Conservation (phyloP, 2,329 filamentous ascomycete genomes). For the Lecanicillium sp. region DNA sequence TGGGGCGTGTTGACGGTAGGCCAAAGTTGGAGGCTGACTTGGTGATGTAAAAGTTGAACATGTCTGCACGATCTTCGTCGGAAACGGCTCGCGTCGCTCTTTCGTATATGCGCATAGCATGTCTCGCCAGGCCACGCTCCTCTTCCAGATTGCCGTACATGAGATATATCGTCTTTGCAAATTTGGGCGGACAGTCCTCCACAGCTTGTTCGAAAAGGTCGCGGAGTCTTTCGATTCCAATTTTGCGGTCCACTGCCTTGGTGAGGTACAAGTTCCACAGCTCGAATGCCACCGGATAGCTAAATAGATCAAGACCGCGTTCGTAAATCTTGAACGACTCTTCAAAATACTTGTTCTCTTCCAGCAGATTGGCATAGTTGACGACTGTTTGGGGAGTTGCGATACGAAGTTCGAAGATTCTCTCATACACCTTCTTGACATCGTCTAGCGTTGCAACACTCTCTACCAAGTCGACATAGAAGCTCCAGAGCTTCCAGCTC, state of each 20-base stretch:
- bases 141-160: conserved; percentile 99
- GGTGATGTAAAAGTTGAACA: conserved; percentile 99
- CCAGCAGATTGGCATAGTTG: conserved; percentile 93
- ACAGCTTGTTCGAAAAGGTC: conserved; percentile 97
- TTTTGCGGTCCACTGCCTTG: conserved; percentile 93
- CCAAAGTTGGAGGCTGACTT: conserved; percentile 98
- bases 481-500: conserved; percentile 99
- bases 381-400: conserved; percentile 97
- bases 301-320: conserved; percentile 94
- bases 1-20: conserved; percentile 84
- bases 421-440: conserved; percentile 88
- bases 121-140: conserved; percentile 84
- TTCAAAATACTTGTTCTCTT: conserved; percentile 92
- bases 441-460: conserved; percentile 87
- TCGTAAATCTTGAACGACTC: conserved; percentile 98
- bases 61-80: conserved; percentile 89
- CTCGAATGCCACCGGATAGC: conserved; percentile 95
- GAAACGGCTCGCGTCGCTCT: conserved; percentile 89
- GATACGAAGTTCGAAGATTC: conserved; percentile 96
- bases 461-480: conserved; percentile 96
- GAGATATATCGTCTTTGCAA: conserved; percentile 90
- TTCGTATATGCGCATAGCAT: conserved; percentile 99
- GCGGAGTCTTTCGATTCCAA: conserved; percentile 85
- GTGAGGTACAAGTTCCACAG: conserved; percentile 97
- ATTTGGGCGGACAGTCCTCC: conserved; percentile 89